Percentiles rank a stretch among this genome's conserved stretches.
These are phyloP conservation scores for Tetragonia tetragonoides DNA, from an alignment of 148 eudicot genomes.

Conservation along the genomic window DNA sequence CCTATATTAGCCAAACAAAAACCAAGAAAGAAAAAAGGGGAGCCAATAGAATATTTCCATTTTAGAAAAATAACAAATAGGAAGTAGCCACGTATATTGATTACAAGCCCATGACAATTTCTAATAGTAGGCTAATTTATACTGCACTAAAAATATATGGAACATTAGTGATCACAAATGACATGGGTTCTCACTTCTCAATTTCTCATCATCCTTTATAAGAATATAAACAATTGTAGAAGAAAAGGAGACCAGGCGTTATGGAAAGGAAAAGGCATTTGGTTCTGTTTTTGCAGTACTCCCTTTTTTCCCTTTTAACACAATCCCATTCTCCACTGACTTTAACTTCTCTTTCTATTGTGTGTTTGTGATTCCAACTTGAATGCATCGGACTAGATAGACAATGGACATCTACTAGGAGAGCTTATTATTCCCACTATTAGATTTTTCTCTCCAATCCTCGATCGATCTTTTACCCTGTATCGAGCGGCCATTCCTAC, in stretches of 20 bases:
- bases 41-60: not conserved
- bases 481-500: too few species aligned
- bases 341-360: not conserved
- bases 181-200: too few species aligned
- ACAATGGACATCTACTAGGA: constrained; percentile 25
- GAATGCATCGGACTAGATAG: not conserved
- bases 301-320: not conserved
- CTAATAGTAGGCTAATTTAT: not conserved
- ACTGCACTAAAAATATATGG: not conserved
- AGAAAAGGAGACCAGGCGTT: not conserved
- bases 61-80: not conserved
- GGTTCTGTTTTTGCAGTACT: constrained; percentile 17
- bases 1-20: not conserved
- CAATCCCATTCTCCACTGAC: constrained; percentile 1
- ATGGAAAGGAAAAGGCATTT: constrained; percentile 18
- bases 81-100: not conserved
- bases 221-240: not conserved
- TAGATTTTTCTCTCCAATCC: not conserved
- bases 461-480: too few species aligned
- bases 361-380: constrained; percentile 14
- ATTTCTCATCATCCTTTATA: not conserved
- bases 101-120: not conserved
- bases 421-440: not conserved
- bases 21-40: not conserved
- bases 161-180: not conserved